phyloP scores from a whole-genome alignment of 495 filamentous ascomycete species.

The Trypethelium eluteriae region DNA sequence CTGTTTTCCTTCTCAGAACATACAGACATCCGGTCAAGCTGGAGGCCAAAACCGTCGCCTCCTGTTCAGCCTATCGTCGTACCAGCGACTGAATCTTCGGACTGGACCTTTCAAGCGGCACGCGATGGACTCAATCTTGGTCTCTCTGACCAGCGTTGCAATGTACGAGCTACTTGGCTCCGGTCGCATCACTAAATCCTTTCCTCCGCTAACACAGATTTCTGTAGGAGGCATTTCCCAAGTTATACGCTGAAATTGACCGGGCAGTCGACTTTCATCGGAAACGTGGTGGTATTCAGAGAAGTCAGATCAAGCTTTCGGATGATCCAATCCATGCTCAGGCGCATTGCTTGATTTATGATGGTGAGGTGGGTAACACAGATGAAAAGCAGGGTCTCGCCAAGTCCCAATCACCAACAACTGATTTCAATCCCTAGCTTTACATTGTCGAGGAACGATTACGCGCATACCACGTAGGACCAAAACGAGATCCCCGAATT shows the following conservation, averaged over 20 bases:
- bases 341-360: conserved; percentile 8
- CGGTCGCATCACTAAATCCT: neutral
- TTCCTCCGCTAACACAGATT: neutral
- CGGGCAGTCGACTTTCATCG: conserved; percentile 21
- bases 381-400: neutral
- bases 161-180: neutral
- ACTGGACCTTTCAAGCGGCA: conserved; percentile 20
- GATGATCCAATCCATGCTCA: conserved; percentile 3
- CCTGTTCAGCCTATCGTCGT: neutral
- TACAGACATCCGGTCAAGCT: neutral
- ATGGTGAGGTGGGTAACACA: neutral
- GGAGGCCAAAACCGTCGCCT: conserved; percentile 1
- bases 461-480: conserved; percentile 8
- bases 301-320: neutral
- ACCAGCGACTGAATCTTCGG: neutral
- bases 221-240: conserved; percentile 22
- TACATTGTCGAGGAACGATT: conserved; percentile 21
- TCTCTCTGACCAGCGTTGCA: conserved; percentile 25
- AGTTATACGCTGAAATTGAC: conserved; percentile 25
- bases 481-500: conserved; percentile 8
- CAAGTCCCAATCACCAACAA: neutral
- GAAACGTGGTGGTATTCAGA: conserved; percentile 13
- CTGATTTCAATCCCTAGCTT: conserved; percentile 16
- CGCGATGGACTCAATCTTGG: conserved; percentile 23
- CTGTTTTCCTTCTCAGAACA: conserved; percentile 6